Evolutionary conservation across 2,329 filamentous ascomycete species (phyloP), one percentile per base, ranked within the genome.

Genomic region (Colletotrichum horii): DNA sequence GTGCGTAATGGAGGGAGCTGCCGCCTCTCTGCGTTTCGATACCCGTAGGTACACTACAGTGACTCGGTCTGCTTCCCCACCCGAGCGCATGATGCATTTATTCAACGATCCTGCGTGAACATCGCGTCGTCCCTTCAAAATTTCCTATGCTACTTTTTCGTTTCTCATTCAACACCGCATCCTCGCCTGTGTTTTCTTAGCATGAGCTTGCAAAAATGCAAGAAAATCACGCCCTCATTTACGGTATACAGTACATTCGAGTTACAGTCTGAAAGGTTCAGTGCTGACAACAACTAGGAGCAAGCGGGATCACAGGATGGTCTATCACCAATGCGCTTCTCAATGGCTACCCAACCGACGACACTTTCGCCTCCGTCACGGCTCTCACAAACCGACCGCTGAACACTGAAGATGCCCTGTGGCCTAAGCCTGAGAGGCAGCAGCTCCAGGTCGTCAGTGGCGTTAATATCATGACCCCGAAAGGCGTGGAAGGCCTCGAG

Each of bases 281-380:
- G 26, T 60, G 30, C 32, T 70, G 66, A 52, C 52, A 61, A n/a
- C 26, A 19, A 12, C 22, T 9, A 61, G 58, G 58, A 22, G 58
- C 30, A 15, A 61, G 85, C 76, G 87, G 87, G n/a, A 87, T 89
- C 68, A 85, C 86, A 4, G 87, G 87, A 48, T 89, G 87, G 48
- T 89, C 87, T 8, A 84, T 89, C 68, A 85, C 87, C 19, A 89
- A 88, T 67, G 83, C 86, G 68, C 86, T 89, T 52, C 80, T 89
- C 15, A 80, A 86, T 60, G 85, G 82, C 67, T 89, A 88, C 74
- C 88, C 87, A 5, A 82, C 80, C 26, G 82, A 84, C n/a, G 83
- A 85, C 70, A 81, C 80, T 6, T 89, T 88, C 78, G 82, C 78
- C 28, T 85, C 84, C 38, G 85, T 89, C 8, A 85, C 86, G 15